Evolutionary conservation across 73 alveolate genomes (phyloP).

Genomic region (Paramecium pentaurelia): DNA sequence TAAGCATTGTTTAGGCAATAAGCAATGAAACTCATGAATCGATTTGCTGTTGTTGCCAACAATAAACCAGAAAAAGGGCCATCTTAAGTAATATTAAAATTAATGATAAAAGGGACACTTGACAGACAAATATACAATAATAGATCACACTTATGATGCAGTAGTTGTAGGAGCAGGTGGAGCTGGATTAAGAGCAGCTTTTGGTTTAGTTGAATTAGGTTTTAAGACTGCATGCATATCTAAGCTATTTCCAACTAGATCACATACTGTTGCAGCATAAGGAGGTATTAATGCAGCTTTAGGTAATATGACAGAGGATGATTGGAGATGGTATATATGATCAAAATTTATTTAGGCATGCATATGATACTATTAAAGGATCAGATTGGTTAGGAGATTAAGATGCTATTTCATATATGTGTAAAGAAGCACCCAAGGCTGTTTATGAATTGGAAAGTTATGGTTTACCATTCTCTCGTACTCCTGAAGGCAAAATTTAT

Average conservation of each 20-base stretch:
- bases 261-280: slow-evolving; percentile 98
- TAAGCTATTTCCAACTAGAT: slow-evolving; percentile 96
- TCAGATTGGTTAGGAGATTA: slow-evolving; percentile 91
- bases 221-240: slow-evolving; percentile 95
- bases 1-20: background rate
- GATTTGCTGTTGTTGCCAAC: slow-evolving; percentile 58
- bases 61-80: slow-evolving; percentile 59
- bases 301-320: slow-evolving; percentile 96
- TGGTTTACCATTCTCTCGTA: slow-evolving; percentile 95
- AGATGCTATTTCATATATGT: slow-evolving; percentile 96
- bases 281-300: slow-evolving; percentile 95
- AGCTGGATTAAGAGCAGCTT: slow-evolving; percentile 98
- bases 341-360: slow-evolving; percentile 61
- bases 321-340: slow-evolving; percentile 88
- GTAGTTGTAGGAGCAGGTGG: slow-evolving; percentile 95
- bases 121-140: slow-evolving; percentile 81
- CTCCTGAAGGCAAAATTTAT: slow-evolving; percentile 95
- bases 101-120: slow-evolving; percentile 15
- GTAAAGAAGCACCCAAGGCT: slow-evolving; percentile 93
- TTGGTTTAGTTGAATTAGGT: slow-evolving; percentile 94
- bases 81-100: slow-evolving; percentile 29
- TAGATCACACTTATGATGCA: slow-evolving; percentile 92
- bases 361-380: slow-evolving; percentile 91
- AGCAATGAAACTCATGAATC: background rate
- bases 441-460: slow-evolving; percentile 89